Base-by-base conservation (phyloP, 345 rosid genomes). In the Raphanus sativus region DNA sequence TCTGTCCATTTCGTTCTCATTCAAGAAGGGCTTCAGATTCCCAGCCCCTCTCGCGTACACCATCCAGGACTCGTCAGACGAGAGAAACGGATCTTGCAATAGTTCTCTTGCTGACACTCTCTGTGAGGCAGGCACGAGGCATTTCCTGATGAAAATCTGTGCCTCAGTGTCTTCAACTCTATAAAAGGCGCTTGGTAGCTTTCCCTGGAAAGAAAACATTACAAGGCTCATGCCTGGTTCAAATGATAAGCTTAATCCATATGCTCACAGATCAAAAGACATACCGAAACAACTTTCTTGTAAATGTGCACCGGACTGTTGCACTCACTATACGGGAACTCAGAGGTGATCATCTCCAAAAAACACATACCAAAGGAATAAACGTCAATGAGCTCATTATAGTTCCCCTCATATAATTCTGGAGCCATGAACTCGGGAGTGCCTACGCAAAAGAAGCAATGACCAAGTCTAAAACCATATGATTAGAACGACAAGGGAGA, bases 401-500 rank as follows among this genome's bases (percentile, higher is more conserved):
- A 91, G 70, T 89, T 86, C 83, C 89, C 94, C 52, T 91, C 94
- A 69, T 88, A 91, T 60, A 91, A 75, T 74, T 91, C 97, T 16
- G 97, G 97, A 40, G 97, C 97, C 97, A 91, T 91, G 83, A 89
- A 91, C 78, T 91, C 97, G 1, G 97, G 97, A 40, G 97, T 91
- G 71, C 97, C 97, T 89, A 75, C n/a, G 58, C 15, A 76, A 59
- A 71, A 60, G 54, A 65, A 59, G 42, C 54, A 70, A 13, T 2
- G 29, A 60, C 26, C 34, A 61, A 50, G 70, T 60, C 28, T 60
- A 52, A 60, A 52, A 60, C 70, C 74, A 66, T 28, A 75, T 52
- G n/a, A 59, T 33, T 12, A 25, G 15, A 50, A 50, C 56, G 30
- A 80, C 0, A 70, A 34, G 26, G 40, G 28, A 45, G 48, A 59